Base-by-base conservation (phyloP, 1,284 basidiomycete species). In the Hemileia vastatrix region DNA sequence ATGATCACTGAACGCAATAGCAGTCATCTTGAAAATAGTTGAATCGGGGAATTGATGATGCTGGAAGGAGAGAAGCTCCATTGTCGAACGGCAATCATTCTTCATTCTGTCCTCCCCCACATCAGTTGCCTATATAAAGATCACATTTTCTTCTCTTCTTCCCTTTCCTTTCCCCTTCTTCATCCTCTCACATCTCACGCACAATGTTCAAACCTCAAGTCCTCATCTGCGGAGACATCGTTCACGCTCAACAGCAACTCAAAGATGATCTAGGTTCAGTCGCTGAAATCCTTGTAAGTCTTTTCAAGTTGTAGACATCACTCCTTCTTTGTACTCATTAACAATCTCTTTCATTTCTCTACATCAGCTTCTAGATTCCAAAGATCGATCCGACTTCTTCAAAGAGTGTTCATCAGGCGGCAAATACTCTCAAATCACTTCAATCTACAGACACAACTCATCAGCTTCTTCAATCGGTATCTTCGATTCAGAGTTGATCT, bases 401-500 rank as follows among this genome's bases (percentile, higher is more conserved):
- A 31, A 31, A n/a, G 40, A 57, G 6, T 57, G 54, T 57, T 19
- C 4, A 45, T 23, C 32, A 9, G 54, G 33, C 8, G 53, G 53
- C 15, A 36, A 32, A 18, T 53, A 33, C 51, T 32, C 18, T 18
- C 23, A 43, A 15, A 24, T 57, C 19, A 47, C 24, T 45, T 21
- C 33, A 15, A 57, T 57, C 48, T 32, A 47, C 19, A 9, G 13
- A 51, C n/a, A 21, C 2, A 19, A 45, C 27, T 43, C 78, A 47
- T 85, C 83, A 21, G 77, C 82, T n/a, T 78, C 81, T 63, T 76
- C 74, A 23, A 84, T 90, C 67, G 90, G 90, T 19, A 76, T 83
- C 27, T 91, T 91, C 71, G 88, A 93, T 77, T 81, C 82, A 71
- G 86, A 87, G 67, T 79, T 94, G 68, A 80, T 94, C 65, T 76